These are phyloP conservation scores for Zygosaccharomyces rouxii DNA, from an alignment of 805 yeast genomes.

Conservation along the genomic window DNA sequence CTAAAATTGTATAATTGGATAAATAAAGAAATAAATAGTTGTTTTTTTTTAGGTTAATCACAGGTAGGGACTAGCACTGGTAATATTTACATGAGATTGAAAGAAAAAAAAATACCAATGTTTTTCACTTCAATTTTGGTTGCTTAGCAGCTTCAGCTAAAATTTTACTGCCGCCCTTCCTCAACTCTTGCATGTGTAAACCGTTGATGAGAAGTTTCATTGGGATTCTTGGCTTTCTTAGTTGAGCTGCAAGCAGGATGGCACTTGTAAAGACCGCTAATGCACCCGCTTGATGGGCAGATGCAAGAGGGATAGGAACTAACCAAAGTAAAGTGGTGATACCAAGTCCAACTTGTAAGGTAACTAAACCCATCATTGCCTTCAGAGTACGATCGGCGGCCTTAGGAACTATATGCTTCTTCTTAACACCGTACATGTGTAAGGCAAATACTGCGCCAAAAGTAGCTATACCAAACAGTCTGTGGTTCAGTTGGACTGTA, in stretches of 20 bases:
- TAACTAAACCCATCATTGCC: constrained; percentile 74
- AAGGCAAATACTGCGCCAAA: constrained; percentile 64
- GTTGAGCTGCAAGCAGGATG: constrained; percentile 54
- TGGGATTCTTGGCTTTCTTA: constrained; percentile 53
- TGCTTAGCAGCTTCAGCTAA: constrained; percentile 37
- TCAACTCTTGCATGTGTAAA: constrained; percentile 31
- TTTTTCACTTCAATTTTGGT: constrained; percentile 12
- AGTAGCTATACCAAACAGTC: constrained; percentile 78
- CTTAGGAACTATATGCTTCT: constrained; percentile 54
- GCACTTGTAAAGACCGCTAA: constrained; percentile 78
- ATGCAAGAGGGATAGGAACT: constrained; percentile 91
- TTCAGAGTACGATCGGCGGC: constrained; percentile 54
- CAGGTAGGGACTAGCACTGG: background rate
- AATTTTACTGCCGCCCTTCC: constrained; percentile 32
- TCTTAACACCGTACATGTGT: constrained; percentile 62
- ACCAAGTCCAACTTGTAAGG: constrained; percentile 81
- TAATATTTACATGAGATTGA: background rate
- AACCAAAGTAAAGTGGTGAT: constrained; percentile 78
- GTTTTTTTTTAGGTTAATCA: background rate
- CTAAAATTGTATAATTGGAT: constrained; percentile 2
- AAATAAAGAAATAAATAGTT: constrained; percentile 3
- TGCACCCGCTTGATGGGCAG: constrained; percentile 97
- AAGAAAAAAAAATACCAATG: background rate
- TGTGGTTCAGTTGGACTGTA: constrained; percentile 88
- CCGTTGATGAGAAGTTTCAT: constrained; percentile 37